Evolutionary conservation across 805 yeast species (phyloP).

Genomic region (Zygosaccharomyces gambellarensis): DNA sequence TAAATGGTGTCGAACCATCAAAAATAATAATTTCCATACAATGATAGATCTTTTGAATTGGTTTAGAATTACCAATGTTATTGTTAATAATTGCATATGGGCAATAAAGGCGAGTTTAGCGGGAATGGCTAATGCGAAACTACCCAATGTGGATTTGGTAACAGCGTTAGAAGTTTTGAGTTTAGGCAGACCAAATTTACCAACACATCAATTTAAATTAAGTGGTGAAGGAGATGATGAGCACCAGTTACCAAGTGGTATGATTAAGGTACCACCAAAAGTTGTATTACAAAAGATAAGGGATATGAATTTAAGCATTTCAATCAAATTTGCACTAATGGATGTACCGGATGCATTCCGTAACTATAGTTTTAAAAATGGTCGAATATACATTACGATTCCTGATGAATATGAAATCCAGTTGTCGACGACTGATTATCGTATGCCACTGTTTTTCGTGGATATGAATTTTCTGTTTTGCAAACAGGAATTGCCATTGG

Average conservation of each 20-base stretch:
- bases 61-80: slow-evolving; percentile 74
- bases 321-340: slow-evolving; percentile 68
- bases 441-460: slow-evolving; percentile 69
- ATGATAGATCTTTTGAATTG: slow-evolving; percentile 85
- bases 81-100: slow-evolving; percentile 57
- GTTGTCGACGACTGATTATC: slow-evolving; percentile 66
- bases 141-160: slow-evolving; percentile 85
- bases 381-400: slow-evolving; percentile 64
- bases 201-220: slow-evolving; percentile 54
- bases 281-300: slow-evolving; percentile 56
- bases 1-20: slow-evolving; percentile 72
- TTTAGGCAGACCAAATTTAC: slow-evolving; percentile 69
- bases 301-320: slow-evolving; percentile 66
- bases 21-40: slow-evolving; percentile 62
- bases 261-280: slow-evolving; percentile 42
- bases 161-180: slow-evolving; percentile 84
- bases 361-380: slow-evolving; percentile 64
- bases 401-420: slow-evolving; percentile 67
- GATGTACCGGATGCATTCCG: slow-evolving; percentile 62
- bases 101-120: slow-evolving; percentile 56
- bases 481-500: slow-evolving; percentile 23
- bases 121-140: slow-evolving; percentile 77
- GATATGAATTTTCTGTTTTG: slow-evolving; percentile 63
- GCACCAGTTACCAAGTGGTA: slow-evolving; percentile 11
- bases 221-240: slow-evolving; percentile 22